Base-by-base conservation (phyloP, 495 filamentous ascomycete genomes). In the Trichoderma erinaceum region DNA sequence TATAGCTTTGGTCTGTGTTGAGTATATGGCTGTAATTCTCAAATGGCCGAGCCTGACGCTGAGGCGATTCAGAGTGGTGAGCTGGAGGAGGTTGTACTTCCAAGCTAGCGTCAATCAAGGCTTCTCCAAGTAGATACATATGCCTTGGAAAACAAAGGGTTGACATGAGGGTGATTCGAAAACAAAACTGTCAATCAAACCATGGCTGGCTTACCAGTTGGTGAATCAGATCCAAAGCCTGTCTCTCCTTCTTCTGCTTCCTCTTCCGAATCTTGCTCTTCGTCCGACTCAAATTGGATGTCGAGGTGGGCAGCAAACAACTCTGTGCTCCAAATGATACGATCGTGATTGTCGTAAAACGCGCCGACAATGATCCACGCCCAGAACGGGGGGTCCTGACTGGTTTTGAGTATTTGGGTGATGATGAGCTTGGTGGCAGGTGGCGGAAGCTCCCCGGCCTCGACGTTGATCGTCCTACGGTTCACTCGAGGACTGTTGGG, bases 381-480 rank as follows among this genome's bases (percentile, higher is more conserved):
- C 75, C 73, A 78, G 32, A 72, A 67, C 1, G 43, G 66, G 5
- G 25, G 66, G 3, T 43, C 41, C 12, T 29, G 63, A 50, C 46
- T 66, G 48, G 44, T 41, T 35, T 72, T 10, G 2, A 68, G 21
- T 35, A 70, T 50, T 66, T 72, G 71, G 23, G 64, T 68, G 63
- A 73, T 69, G n/a, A 71, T 52, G 16, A 76, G 69, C 64, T 75
- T 73, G 10, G 68, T 73, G n/a, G 75, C 75, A 41, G 74, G 75
- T 50, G 68, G 68, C 25, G 75, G 75, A 63, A 76, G 69, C 67
- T 68, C 69, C 70, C 71, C 74, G 68, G 75, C 70, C 66, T 69
- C 75, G 71, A 73, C 67, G 44, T 56, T 8, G 44, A 29, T 56
- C 27, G 43, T 52, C 46, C 56, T 61, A 32, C 27, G 27, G 25